These are phyloP conservation scores for Kuraishia molischiana DNA, from an alignment of 805 yeast species.

Conservation along the genomic window DNA sequence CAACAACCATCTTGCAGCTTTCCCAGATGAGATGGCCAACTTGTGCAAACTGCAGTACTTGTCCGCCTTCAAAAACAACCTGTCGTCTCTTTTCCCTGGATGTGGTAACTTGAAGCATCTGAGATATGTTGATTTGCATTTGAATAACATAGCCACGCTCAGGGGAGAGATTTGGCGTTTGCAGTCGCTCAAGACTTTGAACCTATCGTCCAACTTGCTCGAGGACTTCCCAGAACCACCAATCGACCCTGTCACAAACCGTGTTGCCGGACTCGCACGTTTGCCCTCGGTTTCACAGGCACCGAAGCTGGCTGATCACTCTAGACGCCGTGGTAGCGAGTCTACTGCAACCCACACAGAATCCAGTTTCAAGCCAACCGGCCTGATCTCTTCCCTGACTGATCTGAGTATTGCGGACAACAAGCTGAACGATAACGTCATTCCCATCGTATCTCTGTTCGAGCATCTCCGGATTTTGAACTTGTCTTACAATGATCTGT, in stretches of 20 bases:
- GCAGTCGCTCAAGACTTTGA: slow-evolving; percentile 44
- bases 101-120: slow-evolving; percentile 53
- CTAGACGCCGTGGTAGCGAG: slow-evolving; percentile 11
- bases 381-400: slow-evolving; percentile 23
- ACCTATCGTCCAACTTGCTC: slow-evolving; percentile 66
- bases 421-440: slow-evolving; percentile 66
- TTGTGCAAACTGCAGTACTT: slow-evolving; percentile 53
- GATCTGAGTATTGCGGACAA: slow-evolving; percentile 72
- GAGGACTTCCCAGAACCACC: slow-evolving; percentile 41
- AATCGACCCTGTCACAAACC: not conserved
- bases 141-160: slow-evolving; percentile 66
- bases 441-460: slow-evolving; percentile 56
- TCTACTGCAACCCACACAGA: slow-evolving; percentile 2
- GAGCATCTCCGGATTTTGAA: slow-evolving; percentile 54
- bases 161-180: slow-evolving; percentile 63
- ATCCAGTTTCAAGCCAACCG: not conserved
- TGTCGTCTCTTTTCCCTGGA: slow-evolving; percentile 59
- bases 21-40: slow-evolving; percentile 60
- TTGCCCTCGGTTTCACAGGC: not conserved
- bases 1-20: slow-evolving; percentile 67
- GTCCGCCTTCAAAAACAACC: slow-evolving; percentile 65
- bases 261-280: not conserved
- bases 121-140: slow-evolving; percentile 67
- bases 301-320: not conserved
- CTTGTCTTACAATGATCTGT: slow-evolving; percentile 72